Evolutionary conservation across 495 filamentous ascomycete species (phyloP).

Genomic region (Delitschia confertaspora): DNA sequence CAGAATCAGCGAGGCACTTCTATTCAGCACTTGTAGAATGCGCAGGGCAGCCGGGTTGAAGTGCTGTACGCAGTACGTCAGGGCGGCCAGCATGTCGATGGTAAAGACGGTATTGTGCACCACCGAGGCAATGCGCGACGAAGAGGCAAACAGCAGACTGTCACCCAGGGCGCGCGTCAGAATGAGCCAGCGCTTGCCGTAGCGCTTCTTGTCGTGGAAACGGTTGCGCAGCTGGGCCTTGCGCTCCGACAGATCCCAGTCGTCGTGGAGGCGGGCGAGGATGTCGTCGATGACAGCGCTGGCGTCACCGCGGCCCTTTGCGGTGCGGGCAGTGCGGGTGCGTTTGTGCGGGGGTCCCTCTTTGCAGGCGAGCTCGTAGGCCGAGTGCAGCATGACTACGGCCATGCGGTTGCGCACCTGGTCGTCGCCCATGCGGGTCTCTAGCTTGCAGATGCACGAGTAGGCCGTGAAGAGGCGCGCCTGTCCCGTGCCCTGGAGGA

Average conservation of each 20-base stretch:
- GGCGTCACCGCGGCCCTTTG: neutral
- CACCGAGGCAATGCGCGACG: neutral
- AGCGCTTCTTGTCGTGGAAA: neutral
- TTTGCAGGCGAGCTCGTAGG: neutral
- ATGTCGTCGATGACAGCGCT: neutral
- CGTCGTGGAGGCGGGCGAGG: neutral
- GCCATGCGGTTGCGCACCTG: neutral
- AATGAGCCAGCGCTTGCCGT: neutral
- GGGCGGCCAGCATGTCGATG: no score
- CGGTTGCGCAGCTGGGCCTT: neutral
- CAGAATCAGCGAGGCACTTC: no score
- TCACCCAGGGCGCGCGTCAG: neutral
- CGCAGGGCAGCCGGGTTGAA: no score
- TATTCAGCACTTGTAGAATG: no score
- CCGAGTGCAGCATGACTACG: neutral
- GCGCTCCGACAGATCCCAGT: neutral
- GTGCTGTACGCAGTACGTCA: no score
- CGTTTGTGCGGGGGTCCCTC: neutral
- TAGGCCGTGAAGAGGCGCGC: neutral
- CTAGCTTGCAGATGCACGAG: neutral
- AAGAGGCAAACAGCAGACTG: neutral
- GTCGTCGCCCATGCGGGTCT: neutral
- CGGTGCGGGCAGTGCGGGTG: no score
- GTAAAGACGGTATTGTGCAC: no score
- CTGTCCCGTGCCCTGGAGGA: neutral